Percentiles rank a stretch among this genome's conserved stretches.
These are phyloP conservation scores for Penicillium sp. DNA, from an alignment of 2,329 filamentous ascomycete species.

Conservation along the genomic window DNA sequence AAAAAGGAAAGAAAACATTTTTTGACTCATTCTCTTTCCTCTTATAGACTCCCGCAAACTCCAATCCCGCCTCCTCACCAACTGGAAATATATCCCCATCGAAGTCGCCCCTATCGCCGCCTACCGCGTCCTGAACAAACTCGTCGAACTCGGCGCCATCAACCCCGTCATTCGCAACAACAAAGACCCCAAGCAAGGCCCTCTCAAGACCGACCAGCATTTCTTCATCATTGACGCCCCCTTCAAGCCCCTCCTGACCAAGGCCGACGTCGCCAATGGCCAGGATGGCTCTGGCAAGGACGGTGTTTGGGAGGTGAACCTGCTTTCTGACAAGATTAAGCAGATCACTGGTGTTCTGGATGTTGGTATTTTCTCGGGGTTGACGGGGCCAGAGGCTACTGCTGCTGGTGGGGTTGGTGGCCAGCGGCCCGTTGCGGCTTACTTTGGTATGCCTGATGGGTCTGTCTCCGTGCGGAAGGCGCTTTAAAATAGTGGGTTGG, in stretches of 20 bases:
- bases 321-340: constrained; percentile 74
- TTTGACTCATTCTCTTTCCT: constrained; percentile 2
- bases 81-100: constrained; percentile 86
- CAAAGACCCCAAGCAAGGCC: constrained; percentile 75
- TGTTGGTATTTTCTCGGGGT: constrained; percentile 85
- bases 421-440: constrained; percentile 90
- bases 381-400: constrained; percentile 73
- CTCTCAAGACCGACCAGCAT: constrained; percentile 81
- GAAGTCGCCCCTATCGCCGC: constrained; percentile 88
- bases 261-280: constrained; percentile 56
- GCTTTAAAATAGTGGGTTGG: constrained; percentile 14
- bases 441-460: constrained; percentile 88
- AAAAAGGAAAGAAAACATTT: neutral
- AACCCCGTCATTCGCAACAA: constrained; percentile 73
- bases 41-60: constrained; percentile 85
- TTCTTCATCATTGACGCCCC: constrained; percentile 93
- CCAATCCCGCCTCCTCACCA: constrained; percentile 70
- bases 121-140: constrained; percentile 72
- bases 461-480: constrained; percentile 61
- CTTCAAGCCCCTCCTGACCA: constrained; percentile 73
- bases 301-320: constrained; percentile 79
- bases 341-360: constrained; percentile 84
- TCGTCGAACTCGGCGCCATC: constrained; percentile 72
- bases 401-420: constrained; percentile 67
- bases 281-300: constrained; percentile 60